Evolutionary conservation across 805 yeast species (phyloP).

Genomic region (Candida dendrica): DNA sequence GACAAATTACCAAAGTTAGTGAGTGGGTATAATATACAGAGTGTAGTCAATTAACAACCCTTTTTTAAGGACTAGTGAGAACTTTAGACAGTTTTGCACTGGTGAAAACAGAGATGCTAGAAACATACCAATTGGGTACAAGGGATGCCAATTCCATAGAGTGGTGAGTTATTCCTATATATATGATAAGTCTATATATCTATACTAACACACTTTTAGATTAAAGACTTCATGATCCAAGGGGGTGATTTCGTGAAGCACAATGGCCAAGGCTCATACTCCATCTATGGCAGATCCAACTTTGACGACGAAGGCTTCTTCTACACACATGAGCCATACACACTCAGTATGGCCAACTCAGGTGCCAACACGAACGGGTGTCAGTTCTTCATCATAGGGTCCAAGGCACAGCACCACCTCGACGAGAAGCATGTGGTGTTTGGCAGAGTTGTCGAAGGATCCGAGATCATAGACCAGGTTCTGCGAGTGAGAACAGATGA

Average conservation of each 20-base stretch:
- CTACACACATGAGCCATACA: slow-evolving; percentile 24
- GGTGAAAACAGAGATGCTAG: slow-evolving; percentile 35
- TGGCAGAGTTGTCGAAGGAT: slow-evolving; percentile 40
- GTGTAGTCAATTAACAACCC: background rate
- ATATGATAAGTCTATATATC: too few relatives aligned
- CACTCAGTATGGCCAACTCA: slow-evolving; percentile 32
- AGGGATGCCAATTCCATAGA: slow-evolving; percentile 30
- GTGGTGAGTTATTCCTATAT: too few relatives aligned
- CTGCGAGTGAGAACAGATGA: slow-evolving; percentile 23
- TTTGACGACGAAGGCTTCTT: slow-evolving; percentile 39
- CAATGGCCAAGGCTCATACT: slow-evolving; percentile 37
- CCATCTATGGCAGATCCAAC: slow-evolving; percentile 31
- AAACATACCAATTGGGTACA: slow-evolving; percentile 37
- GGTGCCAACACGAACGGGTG: slow-evolving; percentile 41
- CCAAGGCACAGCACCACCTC: slow-evolving; percentile 26
- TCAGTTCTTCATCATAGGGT: slow-evolving; percentile 34
- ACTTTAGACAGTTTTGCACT: slow-evolving; percentile 46
- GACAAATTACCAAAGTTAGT: slow-evolving; percentile 31
- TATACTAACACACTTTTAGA: slow-evolving; percentile 5
- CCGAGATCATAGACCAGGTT: slow-evolving; percentile 18
- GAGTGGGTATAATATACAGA: too few relatives aligned
- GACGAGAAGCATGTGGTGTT: slow-evolving; percentile 45
- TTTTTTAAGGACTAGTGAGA: slow-evolving; percentile 33
- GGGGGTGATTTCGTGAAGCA: slow-evolving; percentile 41
- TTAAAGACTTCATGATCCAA: slow-evolving; percentile 38